These are phyloP conservation scores for Ruellia speciosa DNA, from an alignment of 305 asterid genomes.

Conservation along the genomic window DNA sequence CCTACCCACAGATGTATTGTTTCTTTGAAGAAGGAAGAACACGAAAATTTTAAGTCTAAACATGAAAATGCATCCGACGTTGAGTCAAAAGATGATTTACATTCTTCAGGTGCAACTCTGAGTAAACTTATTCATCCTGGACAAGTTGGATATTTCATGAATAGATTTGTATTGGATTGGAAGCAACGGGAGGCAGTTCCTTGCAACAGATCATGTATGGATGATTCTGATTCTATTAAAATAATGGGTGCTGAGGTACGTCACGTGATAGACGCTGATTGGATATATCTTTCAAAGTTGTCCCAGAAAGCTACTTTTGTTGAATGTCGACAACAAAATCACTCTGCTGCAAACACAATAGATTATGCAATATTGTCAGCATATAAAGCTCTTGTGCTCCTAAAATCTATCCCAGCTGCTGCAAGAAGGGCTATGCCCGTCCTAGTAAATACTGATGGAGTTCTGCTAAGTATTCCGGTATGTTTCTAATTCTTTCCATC, in stretches of 20 bases:
- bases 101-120: constrained; percentile 19
- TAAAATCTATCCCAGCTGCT: constrained; percentile 71
- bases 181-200: constrained; percentile 18
- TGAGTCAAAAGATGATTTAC: constrained; percentile 25
- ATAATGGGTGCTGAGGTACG: constrained; percentile 41
- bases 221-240: constrained; percentile 8
- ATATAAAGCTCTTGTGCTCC: constrained; percentile 36
- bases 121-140: constrained; percentile 38
- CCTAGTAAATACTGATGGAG: constrained; percentile 49
- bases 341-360: constrained; percentile 18
- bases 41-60: constrained; percentile 37
- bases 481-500: constrained; percentile 3
- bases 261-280: constrained; percentile 63
- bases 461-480: constrained; percentile 75
- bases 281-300: constrained; percentile 61
- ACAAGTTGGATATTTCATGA: constrained; percentile 67
- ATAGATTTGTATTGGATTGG: constrained; percentile 65
- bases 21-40: constrained; percentile 57
- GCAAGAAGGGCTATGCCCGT: constrained; percentile 79
- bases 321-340: constrained; percentile 18
- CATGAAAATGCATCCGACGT: constrained; percentile 25
- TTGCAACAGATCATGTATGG: constrained; percentile 13
- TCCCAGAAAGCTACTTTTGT: constrained; percentile 26
- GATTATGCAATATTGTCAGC: constrained; percentile 52
- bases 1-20: constrained; percentile 44